A percentile compares a stretch with the other conserved stretches of the same genome.
phyloP scores from a whole-genome alignment of 305 asterid species.

The Fraxinus baroniana region DNA sequence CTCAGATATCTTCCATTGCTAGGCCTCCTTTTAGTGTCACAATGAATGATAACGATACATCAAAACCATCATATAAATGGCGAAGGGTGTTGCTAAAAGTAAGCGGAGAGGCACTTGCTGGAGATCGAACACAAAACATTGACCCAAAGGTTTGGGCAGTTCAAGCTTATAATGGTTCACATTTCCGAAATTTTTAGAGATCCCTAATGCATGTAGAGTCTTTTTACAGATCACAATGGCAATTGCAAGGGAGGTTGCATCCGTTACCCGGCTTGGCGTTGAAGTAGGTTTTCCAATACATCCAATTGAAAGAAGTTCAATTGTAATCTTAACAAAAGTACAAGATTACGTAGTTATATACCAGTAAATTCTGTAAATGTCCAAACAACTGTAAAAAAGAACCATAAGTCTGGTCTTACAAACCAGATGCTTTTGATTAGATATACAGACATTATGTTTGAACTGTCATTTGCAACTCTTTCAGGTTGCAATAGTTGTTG shows the following conservation, averaged over 20 bases:
- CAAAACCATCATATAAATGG: conserved; percentile 63
- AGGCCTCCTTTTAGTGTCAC: conserved; percentile 53
- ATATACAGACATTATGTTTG: background rate
- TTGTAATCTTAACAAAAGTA: background rate
- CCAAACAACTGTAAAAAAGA: background rate
- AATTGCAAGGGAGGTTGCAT: conserved; percentile 96
- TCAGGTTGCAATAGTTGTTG: conserved; percentile 93
- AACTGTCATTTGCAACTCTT: background rate
- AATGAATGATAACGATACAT: conserved; percentile 45
- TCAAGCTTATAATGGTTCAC: conserved; percentile 10
- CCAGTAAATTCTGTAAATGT: background rate
- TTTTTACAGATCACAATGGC: conserved; percentile 75
- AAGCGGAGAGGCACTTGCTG: conserved; percentile 99
- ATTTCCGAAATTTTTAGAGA: background rate
- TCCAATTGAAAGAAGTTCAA: background rate
- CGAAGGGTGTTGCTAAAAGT: conserved; percentile 96
- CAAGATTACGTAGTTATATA: background rate
- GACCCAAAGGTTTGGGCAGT: conserved; percentile 80
- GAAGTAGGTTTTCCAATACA: conserved; percentile 53
- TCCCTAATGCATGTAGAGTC: background rate
- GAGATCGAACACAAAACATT: conserved; percentile 81
- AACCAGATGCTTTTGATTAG: background rate
- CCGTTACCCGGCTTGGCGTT: conserved; percentile 86
- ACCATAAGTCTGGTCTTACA: background rate
- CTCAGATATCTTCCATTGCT: conserved; percentile 47